A percentile compares a stretch with the other conserved stretches of the same genome.
phyloP scores from a whole-genome alignment of 495 filamentous ascomycete genomes.

The Penicillium robsamsonii region DNA sequence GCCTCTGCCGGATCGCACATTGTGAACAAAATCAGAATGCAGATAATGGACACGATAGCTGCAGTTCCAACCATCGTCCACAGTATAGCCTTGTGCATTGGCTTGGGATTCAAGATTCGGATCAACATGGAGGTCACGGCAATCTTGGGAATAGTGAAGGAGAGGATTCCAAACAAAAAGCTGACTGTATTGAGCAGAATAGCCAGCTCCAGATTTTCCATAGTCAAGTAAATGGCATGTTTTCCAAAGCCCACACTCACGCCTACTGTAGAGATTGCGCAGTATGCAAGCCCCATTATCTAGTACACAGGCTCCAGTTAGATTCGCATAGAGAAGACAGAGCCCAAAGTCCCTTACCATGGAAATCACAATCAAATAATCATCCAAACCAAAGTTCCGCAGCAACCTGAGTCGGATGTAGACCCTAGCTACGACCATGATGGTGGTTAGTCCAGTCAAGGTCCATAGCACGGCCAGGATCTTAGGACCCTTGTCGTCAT shows the following conservation, averaged over 20 bases:
- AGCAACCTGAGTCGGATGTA: conserved; percentile 46
- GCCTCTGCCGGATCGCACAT: conserved; percentile 26
- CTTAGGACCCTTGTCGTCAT: conserved; percentile 37
- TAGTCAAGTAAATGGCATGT: conserved; percentile 14
- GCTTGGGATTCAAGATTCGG: conserved; percentile 27
- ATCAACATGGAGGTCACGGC: conserved; percentile 30
- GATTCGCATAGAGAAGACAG: not conserved
- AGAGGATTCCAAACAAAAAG: conserved; percentile 29
- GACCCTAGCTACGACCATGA: conserved; percentile 40
- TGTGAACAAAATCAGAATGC: conserved; percentile 27
- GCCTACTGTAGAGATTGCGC: conserved; percentile 19
- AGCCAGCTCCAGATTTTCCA: conserved; percentile 16
- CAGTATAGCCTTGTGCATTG: conserved; percentile 19
- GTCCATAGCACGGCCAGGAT: conserved; percentile 45
- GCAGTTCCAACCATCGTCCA: conserved; percentile 19
- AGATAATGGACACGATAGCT: conserved; percentile 17
- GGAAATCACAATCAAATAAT: conserved; percentile 47
- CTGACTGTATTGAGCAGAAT: conserved; percentile 24
- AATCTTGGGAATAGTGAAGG: conserved; percentile 30
- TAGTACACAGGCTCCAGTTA: conserved; percentile 1
- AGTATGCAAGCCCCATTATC: conserved; percentile 23
- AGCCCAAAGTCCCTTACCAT: conserved; percentile 27
- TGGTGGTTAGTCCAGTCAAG: conserved; percentile 32
- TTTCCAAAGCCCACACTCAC: conserved; percentile 22
- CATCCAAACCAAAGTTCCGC: conserved; percentile 48